phyloP scores from a whole-genome alignment of 306 rosid genomes.

The Malus sieversii region DNA sequence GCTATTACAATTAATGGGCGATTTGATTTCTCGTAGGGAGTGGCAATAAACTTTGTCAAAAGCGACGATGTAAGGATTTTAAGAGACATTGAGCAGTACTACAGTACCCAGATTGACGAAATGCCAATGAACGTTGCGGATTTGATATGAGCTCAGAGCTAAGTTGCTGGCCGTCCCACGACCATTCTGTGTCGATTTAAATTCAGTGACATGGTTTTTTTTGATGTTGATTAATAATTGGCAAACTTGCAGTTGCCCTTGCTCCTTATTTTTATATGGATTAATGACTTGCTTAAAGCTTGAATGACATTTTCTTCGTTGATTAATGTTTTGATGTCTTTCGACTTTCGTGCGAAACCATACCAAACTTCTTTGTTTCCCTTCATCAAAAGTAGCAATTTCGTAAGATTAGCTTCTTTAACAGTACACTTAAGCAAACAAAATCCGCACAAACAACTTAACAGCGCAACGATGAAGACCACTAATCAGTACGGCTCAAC shows the following conservation, averaged over 20 bases:
- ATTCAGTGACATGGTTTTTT: conserved; percentile 15
- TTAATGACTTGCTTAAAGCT: neutral
- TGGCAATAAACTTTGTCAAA: conserved; percentile 93
- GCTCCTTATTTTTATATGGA: neutral
- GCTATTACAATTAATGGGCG: neutral
- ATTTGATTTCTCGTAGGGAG: conserved; percentile 57
- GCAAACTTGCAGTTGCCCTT: neutral
- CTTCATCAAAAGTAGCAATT: no score
- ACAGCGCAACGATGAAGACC: no score
- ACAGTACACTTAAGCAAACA: no score
- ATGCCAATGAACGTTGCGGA: conserved; percentile 99
- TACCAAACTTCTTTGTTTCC: no score
- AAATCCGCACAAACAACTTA: no score
- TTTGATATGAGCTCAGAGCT: conserved; percentile 36
- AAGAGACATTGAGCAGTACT: conserved; percentile 91
- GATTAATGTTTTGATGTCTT: no score
- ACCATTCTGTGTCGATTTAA: neutral
- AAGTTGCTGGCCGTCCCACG: neutral
- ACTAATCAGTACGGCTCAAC: no score
- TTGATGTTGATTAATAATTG: neutral
- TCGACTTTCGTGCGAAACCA: no score
- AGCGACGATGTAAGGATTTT: conserved; percentile 88
- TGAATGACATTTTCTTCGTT: neutral
- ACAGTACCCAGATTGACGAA: conserved; percentile 96
- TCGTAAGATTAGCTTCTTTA: no score